These are phyloP conservation scores for Populus davidiana DNA, from an alignment of 345 rosid genomes.

Conservation along the genomic window DNA sequence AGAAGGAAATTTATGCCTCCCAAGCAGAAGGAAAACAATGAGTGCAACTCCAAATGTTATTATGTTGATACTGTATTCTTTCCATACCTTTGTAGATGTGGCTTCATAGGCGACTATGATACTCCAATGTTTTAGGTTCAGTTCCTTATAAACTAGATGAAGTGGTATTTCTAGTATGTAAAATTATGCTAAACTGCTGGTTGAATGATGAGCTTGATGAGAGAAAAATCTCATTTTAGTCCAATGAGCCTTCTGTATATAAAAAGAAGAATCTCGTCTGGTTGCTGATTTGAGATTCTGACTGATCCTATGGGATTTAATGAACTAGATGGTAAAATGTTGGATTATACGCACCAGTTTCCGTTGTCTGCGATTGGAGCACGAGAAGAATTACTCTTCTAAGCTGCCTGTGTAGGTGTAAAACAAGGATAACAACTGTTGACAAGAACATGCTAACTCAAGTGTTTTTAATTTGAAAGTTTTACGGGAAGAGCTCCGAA, in stretches of 20 bases:
- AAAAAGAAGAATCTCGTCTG: too few relatives aligned
- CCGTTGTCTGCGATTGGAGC: too few relatives aligned
- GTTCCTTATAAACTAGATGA: neutral
- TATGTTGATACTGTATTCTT: constrained; percentile 1
- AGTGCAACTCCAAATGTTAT: neutral
- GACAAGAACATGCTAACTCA: too few relatives aligned
- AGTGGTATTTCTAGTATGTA: too few relatives aligned
- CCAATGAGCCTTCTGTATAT: neutral
- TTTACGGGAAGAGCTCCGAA: too few relatives aligned
- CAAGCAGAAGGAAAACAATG: constrained; percentile 17
- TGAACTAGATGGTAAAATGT: too few relatives aligned
- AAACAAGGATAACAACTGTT: too few relatives aligned
- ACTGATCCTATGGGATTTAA: neutral
- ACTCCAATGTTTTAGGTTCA: neutral
- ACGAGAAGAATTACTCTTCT: too few relatives aligned
- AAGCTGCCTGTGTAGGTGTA: too few relatives aligned
- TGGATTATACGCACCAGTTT: too few relatives aligned
- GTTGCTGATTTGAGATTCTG: neutral
- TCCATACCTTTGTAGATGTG: constrained; percentile 15
- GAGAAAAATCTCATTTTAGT: neutral
- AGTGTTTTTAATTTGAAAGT: too few relatives aligned
- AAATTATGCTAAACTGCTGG: neutral
- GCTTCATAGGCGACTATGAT: neutral
- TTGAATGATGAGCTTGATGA: neutral
- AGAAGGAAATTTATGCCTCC: constrained; percentile 34